phyloP scores from a whole-genome alignment of 768 basidiomycete genomes.

The Rickenella mellea region DNA sequence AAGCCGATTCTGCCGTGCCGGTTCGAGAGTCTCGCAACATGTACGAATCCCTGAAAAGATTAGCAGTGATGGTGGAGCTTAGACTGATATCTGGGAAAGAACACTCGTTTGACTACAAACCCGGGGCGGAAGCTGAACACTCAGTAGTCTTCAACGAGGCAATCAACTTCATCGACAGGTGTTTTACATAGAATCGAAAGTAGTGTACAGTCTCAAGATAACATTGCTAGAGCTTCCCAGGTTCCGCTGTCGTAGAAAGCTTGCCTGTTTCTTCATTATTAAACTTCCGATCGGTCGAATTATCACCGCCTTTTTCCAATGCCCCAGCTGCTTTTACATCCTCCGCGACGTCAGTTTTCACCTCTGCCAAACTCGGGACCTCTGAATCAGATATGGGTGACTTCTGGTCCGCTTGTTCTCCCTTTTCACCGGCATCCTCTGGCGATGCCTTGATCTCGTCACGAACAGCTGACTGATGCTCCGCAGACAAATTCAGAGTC shows the following conservation, averaged over 20 bases:
- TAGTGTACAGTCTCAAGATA: not conserved
- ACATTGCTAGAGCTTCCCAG: too few relatives aligned
- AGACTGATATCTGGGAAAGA: constrained; percentile 32
- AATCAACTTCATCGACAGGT: constrained; percentile 14
- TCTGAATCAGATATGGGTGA: too few relatives aligned
- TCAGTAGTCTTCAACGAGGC: constrained; percentile 25
- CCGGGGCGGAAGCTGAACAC: constrained; percentile 30
- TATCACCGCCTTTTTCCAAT: too few relatives aligned
- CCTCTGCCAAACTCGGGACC: too few relatives aligned
- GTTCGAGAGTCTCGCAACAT: constrained; percentile 30
- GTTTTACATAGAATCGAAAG: not conserved
- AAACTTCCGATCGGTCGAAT: too few relatives aligned
- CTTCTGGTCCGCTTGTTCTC: not conserved
- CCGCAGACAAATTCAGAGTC: constrained; percentile 14
- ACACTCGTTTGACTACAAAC: constrained; percentile 48
- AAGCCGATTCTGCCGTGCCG: constrained; percentile 36
- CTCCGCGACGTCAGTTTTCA: too few relatives aligned
- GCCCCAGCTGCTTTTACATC: too few relatives aligned
- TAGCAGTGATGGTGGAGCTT: constrained; percentile 26
- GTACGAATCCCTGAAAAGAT: constrained; percentile 21
- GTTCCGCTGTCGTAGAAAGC: too few relatives aligned
- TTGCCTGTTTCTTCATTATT: too few relatives aligned
- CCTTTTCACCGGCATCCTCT: not conserved
- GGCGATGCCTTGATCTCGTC: not conserved
- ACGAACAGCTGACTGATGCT: not conserved